These are phyloP conservation scores for Herpetospermum pedunculosum DNA, from an alignment of 306 rosid genomes.

Conservation along the genomic window DNA sequence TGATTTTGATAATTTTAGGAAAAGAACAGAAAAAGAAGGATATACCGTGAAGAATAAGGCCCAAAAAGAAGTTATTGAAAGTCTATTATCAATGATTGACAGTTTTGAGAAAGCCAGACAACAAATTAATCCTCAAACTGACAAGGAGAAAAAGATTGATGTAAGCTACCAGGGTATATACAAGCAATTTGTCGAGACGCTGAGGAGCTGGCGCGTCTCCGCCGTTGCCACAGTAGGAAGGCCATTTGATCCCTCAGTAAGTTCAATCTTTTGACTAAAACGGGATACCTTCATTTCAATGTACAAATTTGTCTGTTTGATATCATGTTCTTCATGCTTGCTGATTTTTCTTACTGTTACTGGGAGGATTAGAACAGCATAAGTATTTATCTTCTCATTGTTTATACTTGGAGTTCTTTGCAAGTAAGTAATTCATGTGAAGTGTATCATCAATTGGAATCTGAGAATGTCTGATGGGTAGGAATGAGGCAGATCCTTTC, in stretches of 20 bases:
- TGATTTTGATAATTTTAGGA: constrained; percentile 87
- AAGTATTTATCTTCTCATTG: not conserved
- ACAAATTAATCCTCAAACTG: constrained; percentile 50
- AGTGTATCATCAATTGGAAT: not conserved
- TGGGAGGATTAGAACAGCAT: not conserved
- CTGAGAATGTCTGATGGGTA: not conserved
- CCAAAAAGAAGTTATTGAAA: constrained; percentile 54
- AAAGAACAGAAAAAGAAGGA: constrained; percentile 58
- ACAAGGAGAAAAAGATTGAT: constrained; percentile 68
- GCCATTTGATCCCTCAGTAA: constrained; percentile 84
- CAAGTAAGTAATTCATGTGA: not conserved
- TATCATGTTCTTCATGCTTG: not conserved
- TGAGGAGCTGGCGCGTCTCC: constrained; percentile 66
- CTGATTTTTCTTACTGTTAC: not conserved
- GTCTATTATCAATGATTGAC: constrained; percentile 79
- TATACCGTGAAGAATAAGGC: constrained; percentile 38
- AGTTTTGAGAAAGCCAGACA: constrained; percentile 70
- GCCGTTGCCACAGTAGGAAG: constrained; percentile 64
- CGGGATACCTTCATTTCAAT: not conserved
- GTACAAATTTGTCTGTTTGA: not conserved
- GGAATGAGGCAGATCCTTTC: too few species aligned
- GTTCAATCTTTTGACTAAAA: constrained; percentile 12
- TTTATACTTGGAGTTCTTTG: not conserved
- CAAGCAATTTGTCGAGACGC: constrained; percentile 77
- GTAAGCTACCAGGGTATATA: constrained; percentile 87